Evolutionary conservation across 2,329 filamentous ascomycete species (phyloP).

Genomic region (Colletotrichum godetiae): DNA sequence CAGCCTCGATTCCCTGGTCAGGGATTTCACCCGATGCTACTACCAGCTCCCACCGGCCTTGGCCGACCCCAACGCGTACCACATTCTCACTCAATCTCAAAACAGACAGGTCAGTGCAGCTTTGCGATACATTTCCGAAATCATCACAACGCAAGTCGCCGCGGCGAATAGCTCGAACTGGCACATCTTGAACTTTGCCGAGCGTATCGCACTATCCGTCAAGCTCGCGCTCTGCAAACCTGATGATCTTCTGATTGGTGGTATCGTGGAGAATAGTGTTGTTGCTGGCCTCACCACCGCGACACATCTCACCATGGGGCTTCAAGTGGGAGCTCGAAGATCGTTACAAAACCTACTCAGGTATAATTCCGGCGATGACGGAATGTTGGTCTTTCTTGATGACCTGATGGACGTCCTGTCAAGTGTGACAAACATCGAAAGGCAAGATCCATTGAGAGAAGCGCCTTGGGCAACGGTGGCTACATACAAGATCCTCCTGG

Average conservation of each 20-base stretch:
- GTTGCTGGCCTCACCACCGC: constrained; percentile 45
- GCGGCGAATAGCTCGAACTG: constrained; percentile 28
- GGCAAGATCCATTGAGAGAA: constrained; percentile 38
- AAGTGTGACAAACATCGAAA: constrained; percentile 26
- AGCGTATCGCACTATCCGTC: constrained; percentile 41
- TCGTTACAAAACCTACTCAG: constrained; percentile 40
- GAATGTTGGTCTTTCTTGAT: constrained; percentile 42
- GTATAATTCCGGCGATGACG: constrained; percentile 41
- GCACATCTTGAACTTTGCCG: constrained; percentile 42
- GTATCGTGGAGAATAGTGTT: constrained; percentile 47
- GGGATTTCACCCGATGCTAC: constrained; percentile 48
- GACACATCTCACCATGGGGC: constrained; percentile 43
- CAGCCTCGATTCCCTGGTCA: constrained; percentile 42
- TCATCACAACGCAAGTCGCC: constrained; percentile 31
- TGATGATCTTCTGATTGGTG: constrained; percentile 47
- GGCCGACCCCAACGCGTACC: constrained; percentile 45
- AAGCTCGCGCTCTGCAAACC: constrained; percentile 46
- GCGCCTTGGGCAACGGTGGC: constrained; percentile 45
- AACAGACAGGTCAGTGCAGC: constrained; percentile 43
- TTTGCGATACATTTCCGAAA: constrained; percentile 38
- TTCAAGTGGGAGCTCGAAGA: constrained; percentile 41
- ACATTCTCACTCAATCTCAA: constrained; percentile 47
- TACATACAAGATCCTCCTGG: constrained; percentile 43
- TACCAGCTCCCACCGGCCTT: constrained; percentile 46
- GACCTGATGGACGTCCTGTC: constrained; percentile 40